These are phyloP conservation scores for Pseudonitzschia multistriata DNA, from an alignment of 108 stramenopile species.

Conservation along the genomic window DNA sequence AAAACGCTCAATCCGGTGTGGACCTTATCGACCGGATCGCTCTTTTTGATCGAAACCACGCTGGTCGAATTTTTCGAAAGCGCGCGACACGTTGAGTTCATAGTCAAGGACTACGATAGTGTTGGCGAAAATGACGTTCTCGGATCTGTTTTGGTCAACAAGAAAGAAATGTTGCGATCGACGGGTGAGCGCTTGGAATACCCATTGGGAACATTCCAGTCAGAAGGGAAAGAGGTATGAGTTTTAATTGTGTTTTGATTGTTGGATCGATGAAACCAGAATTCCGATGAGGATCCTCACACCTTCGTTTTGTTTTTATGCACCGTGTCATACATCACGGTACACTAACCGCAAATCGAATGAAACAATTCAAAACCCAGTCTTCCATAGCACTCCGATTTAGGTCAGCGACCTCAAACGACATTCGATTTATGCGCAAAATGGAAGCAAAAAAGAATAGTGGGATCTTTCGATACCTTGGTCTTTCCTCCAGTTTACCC, in stretches of 20 bases:
- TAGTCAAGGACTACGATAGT: conserved; percentile 66
- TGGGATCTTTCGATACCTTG: conserved; percentile 5
- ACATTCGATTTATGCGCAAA: conserved; percentile 20
- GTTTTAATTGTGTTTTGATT: neutral
- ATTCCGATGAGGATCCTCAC: neutral
- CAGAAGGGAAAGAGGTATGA: neutral
- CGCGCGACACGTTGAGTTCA: conserved; percentile 46
- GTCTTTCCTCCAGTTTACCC: neutral
- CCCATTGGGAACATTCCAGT: neutral
- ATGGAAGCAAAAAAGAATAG: conserved; percentile 10
- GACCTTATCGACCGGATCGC: conserved; percentile 54
- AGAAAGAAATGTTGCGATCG: conserved; percentile 29
- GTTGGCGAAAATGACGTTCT: conserved; percentile 43
- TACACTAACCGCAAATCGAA: neutral
- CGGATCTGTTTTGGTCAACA: conserved; percentile 47
- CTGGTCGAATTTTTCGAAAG: conserved; percentile 44
- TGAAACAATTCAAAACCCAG: neutral
- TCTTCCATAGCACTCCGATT: conserved; percentile 23
- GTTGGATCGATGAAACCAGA: neutral
- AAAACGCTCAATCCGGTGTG: conserved; percentile 63
- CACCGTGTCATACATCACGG: too few relatives aligned
- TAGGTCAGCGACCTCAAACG: conserved; percentile 14
- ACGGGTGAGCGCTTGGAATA: conserved; percentile 54
- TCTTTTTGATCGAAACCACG: conserved; percentile 44
- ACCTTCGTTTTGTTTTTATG: too few relatives aligned